These are phyloP conservation scores for Geranium incanum DNA, from an alignment of 441 rosid species.

Conservation along the genomic window DNA sequence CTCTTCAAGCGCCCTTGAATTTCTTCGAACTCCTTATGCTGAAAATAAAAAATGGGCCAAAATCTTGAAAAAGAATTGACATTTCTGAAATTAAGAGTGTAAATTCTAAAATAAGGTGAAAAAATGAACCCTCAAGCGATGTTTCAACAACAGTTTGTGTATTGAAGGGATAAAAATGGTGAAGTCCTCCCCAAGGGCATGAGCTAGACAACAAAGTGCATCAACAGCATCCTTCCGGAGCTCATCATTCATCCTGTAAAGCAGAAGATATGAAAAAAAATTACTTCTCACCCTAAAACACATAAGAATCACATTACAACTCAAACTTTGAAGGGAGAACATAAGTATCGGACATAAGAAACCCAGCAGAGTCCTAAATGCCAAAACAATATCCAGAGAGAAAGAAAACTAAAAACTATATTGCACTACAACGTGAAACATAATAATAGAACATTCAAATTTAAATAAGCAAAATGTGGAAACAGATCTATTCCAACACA, in stretches of 20 bases:
- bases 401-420: not conserved
- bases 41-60: slow-evolving; percentile 25
- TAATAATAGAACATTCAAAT: not conserved
- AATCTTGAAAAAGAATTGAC: slow-evolving; percentile 15
- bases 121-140: slow-evolving; percentile 56
- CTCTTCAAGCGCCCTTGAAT: slow-evolving; percentile 73
- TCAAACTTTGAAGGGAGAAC: not conserved
- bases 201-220: slow-evolving; percentile 96
- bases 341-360: not conserved
- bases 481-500: not conserved
- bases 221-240: slow-evolving; percentile 92
- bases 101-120: slow-evolving; percentile 13
- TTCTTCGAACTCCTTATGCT: slow-evolving; percentile 99
- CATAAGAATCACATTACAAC: not conserved
- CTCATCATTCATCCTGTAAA: slow-evolving; percentile 78
- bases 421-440: not conserved
- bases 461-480: not conserved
- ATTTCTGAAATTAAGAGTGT: slow-evolving; percentile 1
- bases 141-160: slow-evolving; percentile 76
- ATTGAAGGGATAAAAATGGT: slow-evolving; percentile 90
- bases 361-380: not conserved
- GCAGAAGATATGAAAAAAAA: slow-evolving; percentile 1
- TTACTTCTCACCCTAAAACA: not conserved
- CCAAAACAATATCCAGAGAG: not conserved
- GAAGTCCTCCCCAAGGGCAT: slow-evolving; percentile 98